A percentile compares a stretch with the other conserved stretches of the same genome.
Evolutionary conservation across 192 early-diverging fungal genomes (phyloP).

Genomic region (Coemansia asiatica): DNA sequence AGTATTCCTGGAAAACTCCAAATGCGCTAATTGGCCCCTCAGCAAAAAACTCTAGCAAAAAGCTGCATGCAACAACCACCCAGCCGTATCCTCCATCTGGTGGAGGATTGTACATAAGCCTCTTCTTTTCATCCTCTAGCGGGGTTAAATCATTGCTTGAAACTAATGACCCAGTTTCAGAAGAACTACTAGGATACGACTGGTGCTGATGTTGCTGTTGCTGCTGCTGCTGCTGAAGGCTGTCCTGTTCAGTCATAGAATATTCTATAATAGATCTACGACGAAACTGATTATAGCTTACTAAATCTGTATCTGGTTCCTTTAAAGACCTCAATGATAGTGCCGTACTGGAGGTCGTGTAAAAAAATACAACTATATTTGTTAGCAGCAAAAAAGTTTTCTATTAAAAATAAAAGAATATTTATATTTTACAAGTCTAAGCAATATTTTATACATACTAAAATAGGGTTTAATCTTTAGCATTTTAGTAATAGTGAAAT

Average conservation of each 20-base stretch:
- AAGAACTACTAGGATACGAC: constrained; percentile 1
- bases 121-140: constrained; percentile 20
- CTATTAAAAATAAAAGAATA: background rate
- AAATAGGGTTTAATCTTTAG: background rate
- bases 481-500: background rate
- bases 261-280: constrained; percentile 21
- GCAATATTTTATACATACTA: background rate
- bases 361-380: background rate
- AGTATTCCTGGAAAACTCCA: constrained; percentile 54
- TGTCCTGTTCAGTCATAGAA: constrained; percentile 1
- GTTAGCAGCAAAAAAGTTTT: background rate
- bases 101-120: constrained; percentile 15
- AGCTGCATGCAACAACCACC: constrained; percentile 53
- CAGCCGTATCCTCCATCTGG: constrained; percentile 56
- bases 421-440: background rate
- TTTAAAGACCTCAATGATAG: background rate
- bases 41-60: constrained; percentile 51
- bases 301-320: background rate
- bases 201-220: background rate
- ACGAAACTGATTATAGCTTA: background rate
- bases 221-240: background rate
- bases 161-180: constrained; percentile 28
- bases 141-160: constrained; percentile 14
- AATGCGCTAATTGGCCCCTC: constrained; percentile 55
- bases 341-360: background rate